Evolutionary conservation across 768 basidiomycete genomes (phyloP).

Genomic region (Coprinellus micaceus): DNA sequence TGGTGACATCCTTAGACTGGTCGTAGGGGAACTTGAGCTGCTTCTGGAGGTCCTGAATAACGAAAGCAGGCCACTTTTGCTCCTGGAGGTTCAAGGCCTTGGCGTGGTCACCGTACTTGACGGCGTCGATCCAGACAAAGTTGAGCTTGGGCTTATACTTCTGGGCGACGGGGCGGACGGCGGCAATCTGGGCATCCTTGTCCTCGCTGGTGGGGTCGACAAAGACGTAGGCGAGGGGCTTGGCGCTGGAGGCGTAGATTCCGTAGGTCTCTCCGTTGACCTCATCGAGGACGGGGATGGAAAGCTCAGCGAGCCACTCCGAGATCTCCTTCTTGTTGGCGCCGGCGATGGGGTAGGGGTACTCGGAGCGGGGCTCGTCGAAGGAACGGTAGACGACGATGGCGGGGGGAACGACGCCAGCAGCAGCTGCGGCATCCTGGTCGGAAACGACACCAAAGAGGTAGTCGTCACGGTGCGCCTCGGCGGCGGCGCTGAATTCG

Average conservation of each 20-base stretch:
- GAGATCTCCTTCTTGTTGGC: slow-evolving; percentile 60
- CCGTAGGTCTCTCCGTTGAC: slow-evolving; percentile 93
- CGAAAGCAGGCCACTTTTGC: slow-evolving; percentile 89
- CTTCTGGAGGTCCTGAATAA: slow-evolving; percentile 78
- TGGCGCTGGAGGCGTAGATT: slow-evolving; percentile 71
- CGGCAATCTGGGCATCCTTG: slow-evolving; percentile 61
- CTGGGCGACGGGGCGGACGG: slow-evolving; percentile 72
- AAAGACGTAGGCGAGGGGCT: slow-evolving; percentile 95
- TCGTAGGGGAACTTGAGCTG: slow-evolving; percentile 90
- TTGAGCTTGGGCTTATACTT: slow-evolving; percentile 85
- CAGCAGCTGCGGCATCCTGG: slow-evolving; percentile 59
- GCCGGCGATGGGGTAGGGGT: slow-evolving; percentile 60
- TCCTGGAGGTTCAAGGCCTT: slow-evolving; percentile 87
- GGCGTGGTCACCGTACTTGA: slow-evolving; percentile 93
- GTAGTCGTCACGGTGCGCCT: slow-evolving; percentile 87
- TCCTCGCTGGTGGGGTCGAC: slow-evolving; percentile 71
- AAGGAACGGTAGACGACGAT: slow-evolving; percentile 90
- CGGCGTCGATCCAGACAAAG: slow-evolving; percentile 97
- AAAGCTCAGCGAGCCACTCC: slow-evolving; percentile 77
- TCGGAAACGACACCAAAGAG: slow-evolving; percentile 89
- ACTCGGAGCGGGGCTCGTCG: slow-evolving; percentile 75
- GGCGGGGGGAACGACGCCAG: slow-evolving; percentile 74
- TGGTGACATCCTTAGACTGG: slow-evolving; percentile 58
- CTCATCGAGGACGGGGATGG: slow-evolving; percentile 86
- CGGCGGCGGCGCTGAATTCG: slow-evolving; percentile 77